Conservation (phyloP, 352 stramenopile species). For the Phytophthora macrochlamydospora region DNA sequence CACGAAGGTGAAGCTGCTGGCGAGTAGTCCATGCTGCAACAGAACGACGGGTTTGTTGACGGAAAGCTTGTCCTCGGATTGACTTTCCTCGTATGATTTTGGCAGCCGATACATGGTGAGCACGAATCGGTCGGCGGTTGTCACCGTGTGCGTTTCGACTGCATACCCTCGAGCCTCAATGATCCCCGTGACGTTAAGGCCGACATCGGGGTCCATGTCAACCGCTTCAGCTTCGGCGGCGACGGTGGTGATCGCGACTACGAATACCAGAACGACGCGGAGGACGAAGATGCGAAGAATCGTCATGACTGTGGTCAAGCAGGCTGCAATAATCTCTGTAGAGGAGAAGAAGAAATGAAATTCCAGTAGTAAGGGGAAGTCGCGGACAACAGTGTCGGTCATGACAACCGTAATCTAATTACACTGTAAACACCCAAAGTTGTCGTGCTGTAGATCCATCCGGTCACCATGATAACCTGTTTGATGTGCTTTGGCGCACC, state of each 20-base stretch:
- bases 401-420: too few species aligned
- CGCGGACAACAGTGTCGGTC: too few species aligned
- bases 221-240: constrained; percentile 3
- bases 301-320: neutral
- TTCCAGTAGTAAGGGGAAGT: too few species aligned
- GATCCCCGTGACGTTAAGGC: constrained; percentile 32
- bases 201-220: constrained; percentile 31
- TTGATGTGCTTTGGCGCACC: too few species aligned
- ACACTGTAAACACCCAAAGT: too few species aligned
- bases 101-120: constrained; percentile 61
- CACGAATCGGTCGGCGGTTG: constrained; percentile 55
- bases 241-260: neutral
- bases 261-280: neutral
- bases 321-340: too few species aligned
- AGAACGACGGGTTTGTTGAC: constrained; percentile 52
- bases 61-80: too few species aligned
- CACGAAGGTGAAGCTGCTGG: constrained; percentile 57
- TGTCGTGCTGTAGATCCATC: too few species aligned
- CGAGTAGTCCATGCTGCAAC: constrained; percentile 56
- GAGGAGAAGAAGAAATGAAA: too few species aligned
- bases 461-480: too few species aligned
- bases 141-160: constrained; percentile 50
- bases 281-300: neutral
- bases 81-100: constrained; percentile 46
- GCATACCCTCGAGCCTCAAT: constrained; percentile 42